phyloP scores from a whole-genome alignment of 2,329 filamentous ascomycete species.

The Diaporthe australafricana region DNA sequence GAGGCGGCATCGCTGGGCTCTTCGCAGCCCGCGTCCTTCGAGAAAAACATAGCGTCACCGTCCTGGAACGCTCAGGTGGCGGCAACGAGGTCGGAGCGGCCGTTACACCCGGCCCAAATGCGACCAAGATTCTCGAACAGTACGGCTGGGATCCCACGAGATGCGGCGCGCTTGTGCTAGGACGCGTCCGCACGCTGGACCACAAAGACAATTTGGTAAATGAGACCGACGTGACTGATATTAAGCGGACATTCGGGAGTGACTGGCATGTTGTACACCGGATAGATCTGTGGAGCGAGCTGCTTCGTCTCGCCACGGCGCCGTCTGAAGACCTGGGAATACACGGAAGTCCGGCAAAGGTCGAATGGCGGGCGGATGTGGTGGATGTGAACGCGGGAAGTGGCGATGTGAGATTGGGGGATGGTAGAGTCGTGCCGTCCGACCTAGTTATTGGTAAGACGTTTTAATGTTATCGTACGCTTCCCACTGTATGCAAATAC shows the following conservation, averaged over 20 bases:
- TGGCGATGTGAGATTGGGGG: background rate
- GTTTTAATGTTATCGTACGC: too few relatives aligned
- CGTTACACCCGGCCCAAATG: background rate
- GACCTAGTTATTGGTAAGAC: background rate
- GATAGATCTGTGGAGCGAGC: background rate
- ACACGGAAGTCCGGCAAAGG: background rate
- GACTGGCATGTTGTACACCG: background rate
- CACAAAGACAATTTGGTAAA: background rate
- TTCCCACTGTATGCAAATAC: too few relatives aligned
- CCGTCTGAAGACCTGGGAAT: background rate
- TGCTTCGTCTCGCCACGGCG: background rate
- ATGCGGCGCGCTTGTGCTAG: background rate
- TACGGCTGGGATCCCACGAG: background rate
- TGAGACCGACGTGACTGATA: background rate
- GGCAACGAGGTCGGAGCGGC: background rate
- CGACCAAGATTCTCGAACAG: background rate
- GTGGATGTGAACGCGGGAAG: background rate
- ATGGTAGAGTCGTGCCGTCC: background rate
- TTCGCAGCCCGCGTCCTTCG: background rate
- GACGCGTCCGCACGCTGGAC: background rate
- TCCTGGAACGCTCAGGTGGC: background rate
- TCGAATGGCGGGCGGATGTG: background rate
- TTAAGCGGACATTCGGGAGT: background rate
- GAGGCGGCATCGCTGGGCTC: background rate
- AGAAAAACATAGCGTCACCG: background rate